Evolutionary conservation across 352 stramenopile species (phyloP), one percentile per base, ranked within the genome.

Genomic region (Thraustochytrium sp.): DNA sequence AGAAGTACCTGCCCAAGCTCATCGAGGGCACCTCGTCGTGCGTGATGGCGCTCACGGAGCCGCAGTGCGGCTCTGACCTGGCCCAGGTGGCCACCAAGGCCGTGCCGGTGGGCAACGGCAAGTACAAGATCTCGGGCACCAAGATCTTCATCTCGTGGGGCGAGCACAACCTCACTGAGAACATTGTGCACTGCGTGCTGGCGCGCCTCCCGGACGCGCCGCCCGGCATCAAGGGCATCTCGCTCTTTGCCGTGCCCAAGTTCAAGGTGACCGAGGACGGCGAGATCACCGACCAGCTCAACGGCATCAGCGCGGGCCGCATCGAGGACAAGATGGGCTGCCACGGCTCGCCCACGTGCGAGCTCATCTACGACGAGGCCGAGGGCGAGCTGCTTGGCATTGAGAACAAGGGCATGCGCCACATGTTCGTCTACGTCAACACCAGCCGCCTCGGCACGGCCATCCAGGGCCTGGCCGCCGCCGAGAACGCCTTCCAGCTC

Each of bases 1-100:
- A 82, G 21, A 86, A 87, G 3, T 86, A 87, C 84, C 65, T 86
- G 26, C 21, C 75, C 21, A 85, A 86, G 76, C 83, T 86, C 29
- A 37, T 86, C 64, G 34, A 13, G 18, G 83, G 84, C 46, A 42
- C 82, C 48, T 76, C 18, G 36, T 82, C 76, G 23, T 40, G 68
- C 18, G 82, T 42, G 1, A 85, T 84, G 76, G 82, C 40, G 34
- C 53, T 85, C 1, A 85, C 76, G 23, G 78, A 85, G 74, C 72
- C 68, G 18, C 54, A 82, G 48, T 85, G 76, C 53, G 78, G 78
- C 23, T 84, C 64, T 13, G 76, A 85, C 55, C 49, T 84, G 8
- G 61, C 55, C 31, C 61, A 76, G 61, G 75, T 84, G 0, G 5
- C 75, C 55, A 84, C 75, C 55, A 84, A 84, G 61, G 75, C 75